phyloP scores from a whole-genome alignment of 2,329 filamentous ascomycete genomes.

The Calonectria pteridis region DNA sequence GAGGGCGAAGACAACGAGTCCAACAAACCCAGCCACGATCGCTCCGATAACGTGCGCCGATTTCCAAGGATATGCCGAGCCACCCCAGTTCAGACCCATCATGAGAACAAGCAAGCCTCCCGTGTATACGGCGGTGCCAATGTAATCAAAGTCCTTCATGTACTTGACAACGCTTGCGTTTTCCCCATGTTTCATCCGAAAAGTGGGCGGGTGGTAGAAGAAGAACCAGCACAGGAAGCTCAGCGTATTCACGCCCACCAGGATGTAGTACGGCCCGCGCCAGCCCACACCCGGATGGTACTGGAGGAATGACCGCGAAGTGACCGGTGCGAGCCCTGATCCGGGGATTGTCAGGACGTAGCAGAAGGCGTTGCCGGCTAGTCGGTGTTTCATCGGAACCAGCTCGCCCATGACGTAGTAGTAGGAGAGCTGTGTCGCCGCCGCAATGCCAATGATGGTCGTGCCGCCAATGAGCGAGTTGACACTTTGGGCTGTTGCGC shows the following conservation, averaged over 20 bases:
- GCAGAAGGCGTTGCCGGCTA: slow-evolving; percentile 47
- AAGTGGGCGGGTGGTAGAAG: slow-evolving; percentile 51
- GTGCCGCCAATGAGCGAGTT: slow-evolving; percentile 52
- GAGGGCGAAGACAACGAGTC: slow-evolving; percentile 40
- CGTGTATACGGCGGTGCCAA: slow-evolving; percentile 47
- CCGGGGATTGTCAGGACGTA: slow-evolving; percentile 50
- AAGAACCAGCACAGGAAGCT: slow-evolving; percentile 46
- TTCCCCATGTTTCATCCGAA: slow-evolving; percentile 46
- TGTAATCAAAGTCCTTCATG: slow-evolving; percentile 48
- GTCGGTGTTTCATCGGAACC: slow-evolving; percentile 53
- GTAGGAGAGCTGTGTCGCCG: slow-evolving; percentile 53
- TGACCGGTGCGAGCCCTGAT: slow-evolving; percentile 44
- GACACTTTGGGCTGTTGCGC: slow-evolving; percentile 51
- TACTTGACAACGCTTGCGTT: slow-evolving; percentile 40
- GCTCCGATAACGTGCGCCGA: slow-evolving; percentile 46
- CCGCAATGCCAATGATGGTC: slow-evolving; percentile 52
- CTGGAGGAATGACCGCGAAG: slow-evolving; percentile 44
- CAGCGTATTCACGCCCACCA: slow-evolving; percentile 45
- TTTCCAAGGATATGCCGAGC: slow-evolving; percentile 48
- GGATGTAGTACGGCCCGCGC: slow-evolving; percentile 47
- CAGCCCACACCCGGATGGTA: slow-evolving; percentile 43
- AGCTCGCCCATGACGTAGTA: slow-evolving; percentile 53
- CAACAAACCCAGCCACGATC: slow-evolving; percentile 44
- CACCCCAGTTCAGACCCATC: slow-evolving; percentile 50
- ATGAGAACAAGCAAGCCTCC: slow-evolving; percentile 47